Conservation (phyloP, 352 stramenopile genomes). For the Phytophthora cactorum region DNA sequence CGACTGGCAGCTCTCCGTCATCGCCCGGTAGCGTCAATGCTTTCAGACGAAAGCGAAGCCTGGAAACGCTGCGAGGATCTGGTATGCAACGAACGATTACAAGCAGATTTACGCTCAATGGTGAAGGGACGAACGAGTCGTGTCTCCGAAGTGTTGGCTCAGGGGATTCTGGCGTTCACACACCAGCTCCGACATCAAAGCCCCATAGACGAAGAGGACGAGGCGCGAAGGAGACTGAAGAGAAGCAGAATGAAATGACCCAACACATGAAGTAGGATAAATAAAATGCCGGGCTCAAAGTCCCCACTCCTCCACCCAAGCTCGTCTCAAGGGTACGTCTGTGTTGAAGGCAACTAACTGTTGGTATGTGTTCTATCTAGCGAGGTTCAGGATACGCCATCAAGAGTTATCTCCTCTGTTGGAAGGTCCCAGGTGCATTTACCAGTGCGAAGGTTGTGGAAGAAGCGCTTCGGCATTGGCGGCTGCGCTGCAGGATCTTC, state of each 20-base stretch:
- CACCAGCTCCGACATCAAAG: slow-evolving; percentile 29
- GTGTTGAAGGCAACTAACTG: slow-evolving; percentile 17
- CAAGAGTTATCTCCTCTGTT: neutral
- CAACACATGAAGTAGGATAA: slow-evolving; percentile 49
- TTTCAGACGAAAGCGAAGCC: slow-evolving; percentile 5
- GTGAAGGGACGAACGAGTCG: slow-evolving; percentile 40
- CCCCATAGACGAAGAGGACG: slow-evolving; percentile 38
- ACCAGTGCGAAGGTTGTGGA: slow-evolving; percentile 45
- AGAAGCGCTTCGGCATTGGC: slow-evolving; percentile 48
- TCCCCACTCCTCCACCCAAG: slow-evolving; percentile 12
- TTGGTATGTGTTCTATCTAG: slow-evolving; percentile 14
- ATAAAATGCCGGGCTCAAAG: slow-evolving; percentile 43
- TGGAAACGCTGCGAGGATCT: slow-evolving; percentile 42
- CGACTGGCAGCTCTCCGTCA: slow-evolving; percentile 33
- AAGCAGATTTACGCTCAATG: slow-evolving; percentile 48
- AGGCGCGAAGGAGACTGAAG: slow-evolving; percentile 27
- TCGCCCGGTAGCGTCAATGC: slow-evolving; percentile 5
- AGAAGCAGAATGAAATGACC: slow-evolving; percentile 34
- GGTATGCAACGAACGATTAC: slow-evolving; percentile 58
- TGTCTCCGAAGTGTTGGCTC: slow-evolving; percentile 46
- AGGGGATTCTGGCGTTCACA: slow-evolving; percentile 48
- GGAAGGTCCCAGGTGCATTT: slow-evolving; percentile 46
- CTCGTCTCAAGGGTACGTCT: slow-evolving; percentile 30
- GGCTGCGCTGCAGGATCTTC: slow-evolving; percentile 39
- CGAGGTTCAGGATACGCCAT: neutral